Evolutionary conservation across 1,284 basidiomycete species (phyloP), one percentile per base, ranked within the genome.

Genomic region (Caloboletus firmus): DNA sequence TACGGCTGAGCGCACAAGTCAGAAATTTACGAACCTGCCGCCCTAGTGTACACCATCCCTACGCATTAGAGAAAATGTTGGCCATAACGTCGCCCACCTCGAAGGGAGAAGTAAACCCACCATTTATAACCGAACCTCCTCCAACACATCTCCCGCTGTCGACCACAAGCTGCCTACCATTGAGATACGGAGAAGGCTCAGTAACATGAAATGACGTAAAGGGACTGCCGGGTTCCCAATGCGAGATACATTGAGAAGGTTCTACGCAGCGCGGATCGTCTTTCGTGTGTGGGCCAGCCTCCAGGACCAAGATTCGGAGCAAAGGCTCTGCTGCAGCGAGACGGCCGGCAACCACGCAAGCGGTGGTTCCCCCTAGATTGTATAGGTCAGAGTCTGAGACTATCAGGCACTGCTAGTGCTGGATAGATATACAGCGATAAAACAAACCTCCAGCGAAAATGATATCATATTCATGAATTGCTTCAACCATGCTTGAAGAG

Each of bases 51-150:
- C 70, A 81, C 76, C 50, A 74, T 68, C 59, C 80, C 81, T 84
- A 52, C 22, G 55, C 12, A 36, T 51, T 5, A n/a, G 42, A 45
- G 56, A n/a, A 18, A n/a, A 20, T 36, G 36, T 57, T 5, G 30
- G 22, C 6, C 4, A 34, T 36, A 5, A 10, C 1, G 12, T n/a
- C 8, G 1, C 13, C 15, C 8, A 30, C 5, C 26, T 6, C 30
- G 13, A 28, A 22, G 5, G 35, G 28, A 13, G 26, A 28, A 3
- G 7, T 13, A 62, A 60, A 57, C 79, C 17, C 54, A 82, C 83
- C 82, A 59, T 85, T 84, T 15, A 85, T 73, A 57, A 71, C 73
- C 4, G 82, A 83, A 2, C 82, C 81, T 1, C 84, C 84, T 22
- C 84, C 84, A 2, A 85, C 59, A 53, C 79, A 80, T 47, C 78